Base-by-base conservation (phyloP, 257 asterid genomes). In the Penstemon davidsonii region DNA sequence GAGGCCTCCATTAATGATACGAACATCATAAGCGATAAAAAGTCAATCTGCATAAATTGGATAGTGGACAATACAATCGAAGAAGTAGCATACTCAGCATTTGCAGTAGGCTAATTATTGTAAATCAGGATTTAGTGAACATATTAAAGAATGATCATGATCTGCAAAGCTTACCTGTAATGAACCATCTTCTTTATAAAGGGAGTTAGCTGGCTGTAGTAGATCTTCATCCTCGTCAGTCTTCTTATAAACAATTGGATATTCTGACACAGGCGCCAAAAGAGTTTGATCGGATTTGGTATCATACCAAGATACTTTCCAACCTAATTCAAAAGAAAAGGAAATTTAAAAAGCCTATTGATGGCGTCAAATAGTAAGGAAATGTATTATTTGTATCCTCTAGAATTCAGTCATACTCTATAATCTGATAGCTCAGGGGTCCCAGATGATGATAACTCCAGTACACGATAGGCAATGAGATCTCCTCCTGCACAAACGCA, bases 401-500 rank as follows among this genome's bases (percentile, higher is more conserved):
- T 40, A 54, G 57, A 42, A 70, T 52, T 68, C 57, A 70, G 60
- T 10, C 55, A 71, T 94, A 94, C 99, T 80, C 94, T 90, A 75
- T 59, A 82, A 5, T 82, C 67, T 52, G 97, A 86, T 67, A 86
- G 80, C 82, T 86, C 96, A 33, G 99, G 99, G 62, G 95, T 88
- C 98, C 98, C 88, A 73, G 87, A 73, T 13, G 99, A 91, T 67
- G 99, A 88, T 64, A 94, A 82, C 75, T 91, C 96, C 71, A 91
- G 85, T 65, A 87, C 19, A 42, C 91, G 90, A 62, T 91, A 94
- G 10, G 86, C 96, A 70, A 94, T 82, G 81, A 87, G 77, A 72
- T 88, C 96, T 69, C 96, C 98, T 78, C 87, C 99, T 94, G 88
- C 64, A 67, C 44, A 77, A 71, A 50, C 38, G 51, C 10, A 33